Base-by-base conservation (phyloP, 495 filamentous ascomycete species). In the Saxophila tyrrhenica region DNA sequence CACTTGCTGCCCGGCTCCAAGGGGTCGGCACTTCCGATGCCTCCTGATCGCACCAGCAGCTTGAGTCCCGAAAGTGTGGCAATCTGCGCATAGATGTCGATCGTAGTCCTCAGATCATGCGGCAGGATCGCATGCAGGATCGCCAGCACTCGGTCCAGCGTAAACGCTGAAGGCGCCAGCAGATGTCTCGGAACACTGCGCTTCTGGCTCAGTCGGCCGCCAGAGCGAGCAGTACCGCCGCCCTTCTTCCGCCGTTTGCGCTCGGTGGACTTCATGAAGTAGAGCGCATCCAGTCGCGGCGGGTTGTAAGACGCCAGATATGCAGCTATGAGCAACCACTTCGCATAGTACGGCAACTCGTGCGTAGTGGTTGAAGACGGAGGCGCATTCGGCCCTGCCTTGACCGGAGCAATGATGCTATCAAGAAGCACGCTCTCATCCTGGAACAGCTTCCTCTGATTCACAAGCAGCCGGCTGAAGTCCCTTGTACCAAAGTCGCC, bases 221-320 rank as follows among this genome's bases (percentile, higher is more conserved):
- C 48, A 15, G 51, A 50, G 15, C 48, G 51, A 13, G 60, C 50
- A 1, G 73, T 68, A 16, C 52, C 62, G 16, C 64, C 67, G 29
- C 69, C 67, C 8, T 72, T 66, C 32, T 67, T 67, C 56, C 72
- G 72, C 21, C 72, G 69, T 25, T 74, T 72, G 59, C 73, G 73
- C 3, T 85, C 80, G 51, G 82, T 80, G 64, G 80, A 77, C 52
- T 89, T 94, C 51, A 84, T 90, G 73, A 98, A 97, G 63, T 90
- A 83, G 25, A 81, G 76, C 1, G 80, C 74, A 67, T 98, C 92
- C 38, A 84, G 77, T 41, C 81, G 72, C 17, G 88, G 75, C 0
- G 86, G 81, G 63, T 87, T 97, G 71, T 90, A 86, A 2, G 89
- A 95, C 55, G 91, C 87, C 3, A 98, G 79, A 69, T 95, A 98